Conservation (phyloP, 1,284 basidiomycete genomes). For the Pterula multifida region DNA sequence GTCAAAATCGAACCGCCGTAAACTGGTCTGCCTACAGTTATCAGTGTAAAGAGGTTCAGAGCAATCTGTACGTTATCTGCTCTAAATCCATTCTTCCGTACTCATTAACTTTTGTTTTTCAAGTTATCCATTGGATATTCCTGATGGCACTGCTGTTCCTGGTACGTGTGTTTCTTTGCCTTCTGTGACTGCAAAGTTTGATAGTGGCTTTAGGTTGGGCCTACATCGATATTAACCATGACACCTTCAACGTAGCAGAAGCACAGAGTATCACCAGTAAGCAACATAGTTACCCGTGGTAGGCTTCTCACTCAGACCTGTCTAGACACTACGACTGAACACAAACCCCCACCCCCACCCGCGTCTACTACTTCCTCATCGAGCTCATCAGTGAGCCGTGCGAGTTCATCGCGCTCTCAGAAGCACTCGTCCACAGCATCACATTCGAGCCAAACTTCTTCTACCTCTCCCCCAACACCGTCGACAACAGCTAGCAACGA, state of each 20-base stretch:
- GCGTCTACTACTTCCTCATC: neutral
- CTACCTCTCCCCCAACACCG: neutral
- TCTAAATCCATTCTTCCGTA: neutral
- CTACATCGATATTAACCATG: neutral
- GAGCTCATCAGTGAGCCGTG: neutral
- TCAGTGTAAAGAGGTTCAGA: neutral
- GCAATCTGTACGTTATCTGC: neutral
- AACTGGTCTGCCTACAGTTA: neutral
- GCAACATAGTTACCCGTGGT: neutral
- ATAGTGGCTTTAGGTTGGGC: neutral
- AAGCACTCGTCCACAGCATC: neutral
- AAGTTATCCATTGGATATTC: neutral
- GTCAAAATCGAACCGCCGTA: neutral
- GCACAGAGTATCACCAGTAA: neutral
- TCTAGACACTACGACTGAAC: neutral
- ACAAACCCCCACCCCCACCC: neutral
- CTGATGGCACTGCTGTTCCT: neutral
- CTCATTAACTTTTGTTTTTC: neutral
- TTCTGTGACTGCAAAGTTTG: neutral
- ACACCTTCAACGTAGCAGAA: slow-evolving; percentile 1
- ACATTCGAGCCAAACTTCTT: neutral
- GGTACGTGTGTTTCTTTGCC: neutral
- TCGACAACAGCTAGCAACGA: neutral
- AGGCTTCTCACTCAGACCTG: neutral
- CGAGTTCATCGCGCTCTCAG: neutral